phyloP scores from a whole-genome alignment of 805 yeast species.

The Hagleromyces aurorensis region DNA sequence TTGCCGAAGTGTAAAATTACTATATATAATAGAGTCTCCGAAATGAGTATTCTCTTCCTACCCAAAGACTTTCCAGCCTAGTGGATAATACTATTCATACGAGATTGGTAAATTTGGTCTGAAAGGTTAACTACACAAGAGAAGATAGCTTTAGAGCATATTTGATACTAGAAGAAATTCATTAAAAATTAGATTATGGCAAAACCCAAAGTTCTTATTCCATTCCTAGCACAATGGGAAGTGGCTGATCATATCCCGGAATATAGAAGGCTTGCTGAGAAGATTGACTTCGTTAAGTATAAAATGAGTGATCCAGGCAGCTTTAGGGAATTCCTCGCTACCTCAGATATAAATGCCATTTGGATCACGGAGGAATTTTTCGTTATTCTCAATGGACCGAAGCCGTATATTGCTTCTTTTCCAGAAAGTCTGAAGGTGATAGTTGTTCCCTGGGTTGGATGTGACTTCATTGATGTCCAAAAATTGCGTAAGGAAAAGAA shows the following conservation, averaged over 20 bases:
- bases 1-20: too few relatives aligned
- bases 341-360: constrained; percentile 41
- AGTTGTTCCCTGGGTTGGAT: constrained; percentile 54
- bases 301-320: constrained; percentile 36
- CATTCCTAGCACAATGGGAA: constrained; percentile 34
- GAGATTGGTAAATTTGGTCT: too few relatives aligned
- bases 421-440: constrained; percentile 43
- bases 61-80: too few relatives aligned
- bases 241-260: constrained; percentile 40
- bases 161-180: too few relatives aligned
- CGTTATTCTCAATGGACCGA: constrained; percentile 36
- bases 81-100: too few relatives aligned
- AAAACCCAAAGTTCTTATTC: constrained; percentile 29
- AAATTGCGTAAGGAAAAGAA: constrained; percentile 37
- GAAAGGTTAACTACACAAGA: too few relatives aligned
- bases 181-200: too few relatives aligned
- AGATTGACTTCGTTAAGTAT: constrained; percentile 36
- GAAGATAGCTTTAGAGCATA: too few relatives aligned
- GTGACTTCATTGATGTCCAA: constrained; percentile 42
- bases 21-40: too few relatives aligned
- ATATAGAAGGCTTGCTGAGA: constrained; percentile 36
- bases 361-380: constrained; percentile 51
- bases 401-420: constrained; percentile 36
- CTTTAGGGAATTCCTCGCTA: constrained; percentile 35
- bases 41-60: too few relatives aligned